Evolutionary conservation across 192 early-diverging fungal genomes (phyloP), one percentile per base, ranked within the genome.

Genomic region (Coemansia sp.): DNA sequence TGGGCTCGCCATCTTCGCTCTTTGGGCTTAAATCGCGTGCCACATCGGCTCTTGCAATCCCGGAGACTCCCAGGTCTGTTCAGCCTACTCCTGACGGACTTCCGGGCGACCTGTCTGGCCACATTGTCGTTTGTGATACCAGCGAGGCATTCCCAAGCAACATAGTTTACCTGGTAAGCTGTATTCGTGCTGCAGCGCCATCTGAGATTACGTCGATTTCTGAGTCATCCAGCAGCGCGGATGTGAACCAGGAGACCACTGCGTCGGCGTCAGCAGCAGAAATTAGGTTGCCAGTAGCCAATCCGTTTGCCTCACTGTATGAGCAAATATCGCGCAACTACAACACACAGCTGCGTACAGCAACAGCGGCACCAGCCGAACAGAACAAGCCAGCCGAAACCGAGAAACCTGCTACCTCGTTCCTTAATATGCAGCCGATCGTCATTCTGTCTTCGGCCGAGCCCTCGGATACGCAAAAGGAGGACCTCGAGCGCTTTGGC

Each of bases 131-230:
- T 33, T 88, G 87, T 61, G 75, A 81, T 22, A 80, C 85, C 12
- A 80, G 80, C 44, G 40, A 17, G 38, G 68, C 73, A 45, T 90
- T 89, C 64, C 86, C 85, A 1, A 53, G 62, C 42, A 89, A 88
- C 66, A 69, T 88, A n/a, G 70, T 84, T 13, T 86, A 83, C 67
- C 81, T 90, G 55, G 59, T 90, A 52, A 83, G 80, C 38, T 82
- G 86, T 18, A 69, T 87, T 58, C 84, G 89, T 23, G 81, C 80
- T 15, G 80, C 82, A 25, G 74, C 85, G 37, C 72, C 77, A 12
- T 60, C 66, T 18, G 62, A 76, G 47, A 58, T 68, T 15, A 48
- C 57, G 0, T 37, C 40, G 1, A 75, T 62, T 22, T 60, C 64
- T 21, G 62, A 59, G 22, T 52, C 37, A 13, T 48, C 59, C 48